A percentile compares a stretch with the other conserved stretches of the same genome.
phyloP scores from a whole-genome alignment of 306 rosid genomes.

The Prunus padus region DNA sequence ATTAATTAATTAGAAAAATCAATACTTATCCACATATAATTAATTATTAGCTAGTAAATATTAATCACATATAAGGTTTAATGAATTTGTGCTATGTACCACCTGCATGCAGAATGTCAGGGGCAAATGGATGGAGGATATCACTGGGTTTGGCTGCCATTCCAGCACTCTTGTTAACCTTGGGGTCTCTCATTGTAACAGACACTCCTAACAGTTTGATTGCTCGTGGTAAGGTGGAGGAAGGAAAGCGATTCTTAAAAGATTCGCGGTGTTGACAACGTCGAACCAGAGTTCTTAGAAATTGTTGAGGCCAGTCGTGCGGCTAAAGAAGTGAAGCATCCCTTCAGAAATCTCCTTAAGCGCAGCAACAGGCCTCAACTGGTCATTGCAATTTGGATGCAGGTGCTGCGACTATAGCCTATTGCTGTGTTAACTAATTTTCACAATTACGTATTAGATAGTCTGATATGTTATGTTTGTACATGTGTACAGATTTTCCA shows the following conservation, averaged over 20 bases:
- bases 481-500: slow-evolving; percentile 45
- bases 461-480: neutral
- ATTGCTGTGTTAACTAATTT: neutral
- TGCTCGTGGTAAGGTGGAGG: slow-evolving; percentile 43
- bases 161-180: slow-evolving; percentile 43
- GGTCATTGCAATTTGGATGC: slow-evolving; percentile 42
- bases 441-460: neutral
- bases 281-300: slow-evolving; percentile 50
- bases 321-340: slow-evolving; percentile 39
- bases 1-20: too few relatives aligned
- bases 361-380: slow-evolving; percentile 57
- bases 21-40: too few relatives aligned
- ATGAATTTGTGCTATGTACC: too few relatives aligned
- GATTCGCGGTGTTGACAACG: slow-evolving; percentile 52
- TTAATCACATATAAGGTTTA: too few relatives aligned
- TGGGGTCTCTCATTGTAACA: slow-evolving; percentile 41
- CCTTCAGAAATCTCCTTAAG: slow-evolving; percentile 37
- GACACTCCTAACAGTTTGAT: slow-evolving; percentile 63
- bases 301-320: slow-evolving; percentile 45
- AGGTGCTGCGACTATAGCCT: slow-evolving; percentile 22
- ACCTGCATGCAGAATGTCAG: slow-evolving; percentile 30
- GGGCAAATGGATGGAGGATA: slow-evolving; percentile 65
- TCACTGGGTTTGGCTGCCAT: slow-evolving; percentile 50
- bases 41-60: neutral
- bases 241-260: slow-evolving; percentile 46